Percentiles rank a stretch among this genome's conserved stretches.
These are phyloP conservation scores for Westerdykella aurantiaca DNA, from an alignment of 2,329 filamentous ascomycete species.

Conservation along the genomic window DNA sequence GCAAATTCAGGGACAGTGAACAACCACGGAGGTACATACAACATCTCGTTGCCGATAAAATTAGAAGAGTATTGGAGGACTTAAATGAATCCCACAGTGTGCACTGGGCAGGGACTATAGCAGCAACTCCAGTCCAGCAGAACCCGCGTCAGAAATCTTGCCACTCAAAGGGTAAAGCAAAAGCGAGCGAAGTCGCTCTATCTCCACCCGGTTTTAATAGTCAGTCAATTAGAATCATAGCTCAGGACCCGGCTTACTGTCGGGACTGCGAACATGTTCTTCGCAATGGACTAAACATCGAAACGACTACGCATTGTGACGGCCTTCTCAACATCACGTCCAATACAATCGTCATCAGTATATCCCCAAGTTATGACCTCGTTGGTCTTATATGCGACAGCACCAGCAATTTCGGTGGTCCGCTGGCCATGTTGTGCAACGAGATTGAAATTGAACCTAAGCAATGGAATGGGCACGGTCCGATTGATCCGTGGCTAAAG, in stretches of 20 bases:
- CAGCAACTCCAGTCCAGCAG: no score
- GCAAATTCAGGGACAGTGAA: neutral
- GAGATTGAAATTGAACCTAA: neutral
- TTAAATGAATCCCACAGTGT: no score
- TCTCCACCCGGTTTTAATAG: neutral
- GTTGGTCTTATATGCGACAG: slow-evolving; percentile 1
- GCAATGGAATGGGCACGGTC: neutral
- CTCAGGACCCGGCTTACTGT: slow-evolving; percentile 4
- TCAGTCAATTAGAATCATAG: neutral
- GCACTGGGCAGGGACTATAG: no score
- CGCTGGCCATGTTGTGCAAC: slow-evolving; percentile 3
- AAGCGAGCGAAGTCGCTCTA: no score
- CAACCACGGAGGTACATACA: neutral
- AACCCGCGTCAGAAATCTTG: no score
- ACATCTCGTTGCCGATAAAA: slow-evolving; percentile 1
- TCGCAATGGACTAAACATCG: neutral
- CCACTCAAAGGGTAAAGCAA: no score
- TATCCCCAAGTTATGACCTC: slow-evolving; percentile 1
- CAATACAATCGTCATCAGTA: slow-evolving; percentile 2
- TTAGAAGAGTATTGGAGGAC: neutral
- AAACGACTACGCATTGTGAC: neutral
- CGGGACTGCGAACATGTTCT: neutral
- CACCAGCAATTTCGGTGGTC: neutral
- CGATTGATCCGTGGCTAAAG: neutral
- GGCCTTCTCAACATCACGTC: neutral